phyloP scores from a whole-genome alignment of 2,329 filamentous ascomycete genomes.

The Nigrospora sphaerica region DNA sequence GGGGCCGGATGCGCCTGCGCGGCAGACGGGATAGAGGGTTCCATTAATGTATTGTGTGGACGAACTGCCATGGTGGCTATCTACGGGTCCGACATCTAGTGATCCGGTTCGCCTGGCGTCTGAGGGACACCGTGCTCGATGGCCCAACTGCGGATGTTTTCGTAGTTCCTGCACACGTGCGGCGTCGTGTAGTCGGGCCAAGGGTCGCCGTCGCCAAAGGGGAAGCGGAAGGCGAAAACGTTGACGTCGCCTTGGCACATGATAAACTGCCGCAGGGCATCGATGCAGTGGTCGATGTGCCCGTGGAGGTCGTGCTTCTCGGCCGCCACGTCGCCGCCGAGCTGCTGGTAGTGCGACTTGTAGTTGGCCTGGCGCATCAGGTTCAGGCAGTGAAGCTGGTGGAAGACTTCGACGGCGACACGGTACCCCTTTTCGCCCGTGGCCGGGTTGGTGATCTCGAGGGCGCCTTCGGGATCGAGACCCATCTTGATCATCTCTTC shows the following conservation, averaged over 20 bases:
- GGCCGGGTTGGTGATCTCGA: conserved; percentile 47
- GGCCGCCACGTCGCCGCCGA: conserved; percentile 41
- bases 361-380: conserved; percentile 39
- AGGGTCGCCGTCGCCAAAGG: conserved; percentile 36
- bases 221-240: conserved; percentile 46
- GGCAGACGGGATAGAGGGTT: no score
- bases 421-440: conserved; percentile 52
- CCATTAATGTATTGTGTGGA: no score
- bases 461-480: conserved; percentile 39
- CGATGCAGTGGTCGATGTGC: conserved; percentile 47
- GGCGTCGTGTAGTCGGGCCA: conserved; percentile 49
- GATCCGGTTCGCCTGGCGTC: conserved; percentile 20
- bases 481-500: conserved; percentile 46
- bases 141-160: conserved; percentile 43
- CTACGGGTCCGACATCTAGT: conserved; percentile 5
- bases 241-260: conserved; percentile 50
- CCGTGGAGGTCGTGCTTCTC: conserved; percentile 32
- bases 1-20: no score
- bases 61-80: no score
- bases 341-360: conserved; percentile 37
- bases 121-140: conserved; percentile 38
- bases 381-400: conserved; percentile 47
- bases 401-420: conserved; percentile 52
- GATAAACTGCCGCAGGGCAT: conserved; percentile 42
- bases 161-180: conserved; percentile 48